Conservation (phyloP, 441 rosid species). For the Pelargonium myrrhifolium region DNA sequence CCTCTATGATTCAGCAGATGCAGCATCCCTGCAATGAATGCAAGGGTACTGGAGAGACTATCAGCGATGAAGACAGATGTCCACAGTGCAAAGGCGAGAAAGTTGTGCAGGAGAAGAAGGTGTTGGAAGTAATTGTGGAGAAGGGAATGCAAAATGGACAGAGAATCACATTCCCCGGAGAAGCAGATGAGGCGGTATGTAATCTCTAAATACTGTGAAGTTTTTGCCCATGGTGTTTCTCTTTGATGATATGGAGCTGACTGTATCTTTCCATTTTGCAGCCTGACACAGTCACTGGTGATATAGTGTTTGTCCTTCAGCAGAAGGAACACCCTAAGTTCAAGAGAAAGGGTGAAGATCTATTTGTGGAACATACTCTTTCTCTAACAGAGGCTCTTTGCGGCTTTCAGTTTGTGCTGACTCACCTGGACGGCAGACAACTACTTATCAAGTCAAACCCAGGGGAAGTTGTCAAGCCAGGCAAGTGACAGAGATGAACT, state of each 20-base stretch:
- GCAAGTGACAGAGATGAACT: conserved; percentile 33
- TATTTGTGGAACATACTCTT: conserved; percentile 69
- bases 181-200: conserved; percentile 89
- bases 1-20: conserved; percentile 92
- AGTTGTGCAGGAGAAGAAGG: conserved; percentile 82
- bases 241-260: conserved; percentile 35
- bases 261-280: conserved; percentile 34
- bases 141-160: conserved; percentile 96
- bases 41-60: conserved; percentile 87
- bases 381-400: conserved; percentile 84
- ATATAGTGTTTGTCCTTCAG: conserved; percentile 79
- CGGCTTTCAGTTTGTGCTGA: conserved; percentile 69
- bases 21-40: conserved; percentile 86
- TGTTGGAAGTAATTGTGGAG: conserved; percentile 80
- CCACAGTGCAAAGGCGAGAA: conserved; percentile 90
- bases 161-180: conserved; percentile 85
- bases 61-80: conserved; percentile 82
- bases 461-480: conserved; percentile 86
- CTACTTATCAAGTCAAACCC: conserved; percentile 79
- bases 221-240: conserved; percentile 27
- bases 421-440: conserved; percentile 80
- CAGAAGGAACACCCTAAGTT: conserved; percentile 89
- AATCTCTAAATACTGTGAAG: conserved; percentile 70
- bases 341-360: conserved; percentile 84
- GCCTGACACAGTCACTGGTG: conserved; percentile 92